These are phyloP conservation scores for Coemansia sp. DNA, from an alignment of 192 early-diverging fungal genomes.

Conservation along the genomic window DNA sequence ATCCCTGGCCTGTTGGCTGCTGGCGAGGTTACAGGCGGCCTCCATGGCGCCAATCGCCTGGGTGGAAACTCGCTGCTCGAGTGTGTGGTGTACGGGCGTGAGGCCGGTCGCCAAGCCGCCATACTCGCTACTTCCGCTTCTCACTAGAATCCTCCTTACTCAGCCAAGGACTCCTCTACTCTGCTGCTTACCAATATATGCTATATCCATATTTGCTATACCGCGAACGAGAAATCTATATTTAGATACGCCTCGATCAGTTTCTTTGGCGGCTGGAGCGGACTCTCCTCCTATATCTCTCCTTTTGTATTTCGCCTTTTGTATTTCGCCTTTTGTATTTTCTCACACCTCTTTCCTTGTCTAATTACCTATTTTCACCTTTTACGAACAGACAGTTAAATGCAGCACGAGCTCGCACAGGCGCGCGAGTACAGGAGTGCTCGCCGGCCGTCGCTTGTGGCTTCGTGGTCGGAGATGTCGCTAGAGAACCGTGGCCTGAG, in stretches of 20 bases:
- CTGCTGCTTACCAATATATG: neutral
- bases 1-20: constrained; percentile 87
- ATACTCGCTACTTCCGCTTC: constrained; percentile 3
- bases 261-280: neutral
- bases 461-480: constrained; percentile 28
- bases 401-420: constrained; percentile 19
- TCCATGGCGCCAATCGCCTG: constrained; percentile 96
- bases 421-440: constrained; percentile 18
- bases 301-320: neutral
- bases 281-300: neutral
- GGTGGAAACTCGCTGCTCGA: constrained; percentile 92
- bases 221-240: neutral
- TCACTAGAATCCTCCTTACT: too few relatives aligned
- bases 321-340: neutral
- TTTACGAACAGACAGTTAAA: neutral
- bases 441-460: constrained; percentile 24
- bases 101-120: constrained; percentile 66
- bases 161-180: neutral
- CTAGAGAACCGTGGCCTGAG: neutral
- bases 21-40: constrained; percentile 94
- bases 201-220: neutral
- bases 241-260: neutral
- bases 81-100: constrained; percentile 95
- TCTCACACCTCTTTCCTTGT: neutral
- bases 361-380: neutral